Evolutionary conservation across 495 filamentous ascomycete species (phyloP), one percentile per base, ranked within the genome.

Genomic region (Penicillium simplicissimum): DNA sequence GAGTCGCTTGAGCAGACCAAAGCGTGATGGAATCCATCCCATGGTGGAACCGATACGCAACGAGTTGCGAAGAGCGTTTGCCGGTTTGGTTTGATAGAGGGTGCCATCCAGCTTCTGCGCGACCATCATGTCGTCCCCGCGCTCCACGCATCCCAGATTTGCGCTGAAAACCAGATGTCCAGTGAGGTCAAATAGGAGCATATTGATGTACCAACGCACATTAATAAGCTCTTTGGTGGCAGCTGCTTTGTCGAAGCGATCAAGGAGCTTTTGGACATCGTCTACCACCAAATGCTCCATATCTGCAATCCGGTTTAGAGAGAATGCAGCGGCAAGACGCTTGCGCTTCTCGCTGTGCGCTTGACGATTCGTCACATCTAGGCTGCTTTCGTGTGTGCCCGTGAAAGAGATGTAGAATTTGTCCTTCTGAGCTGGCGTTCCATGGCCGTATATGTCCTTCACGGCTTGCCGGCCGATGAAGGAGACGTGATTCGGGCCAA

Each of bases 351-450:
- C 25, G 25, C 25, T 28, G 25, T 28, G 25, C 25, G 25, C 25
- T 28, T 28, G 25, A 28, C 25, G 25, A 28, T 28, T 28, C 25
- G 25, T 28, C 45, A 48, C 23, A 25, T 48, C 45, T 48, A 48
- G 17, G 45, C 17, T 48, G 23, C 23, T 48, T 28, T 28, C 25
- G 25, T 28, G 25, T 28, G 25, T 48, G 45, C 45, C 17, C 23
- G 45, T 48, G 45, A 48, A 48, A 21, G 45, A 21, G 45, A 21
- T 25, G 45, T 48, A 48, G 45, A 48, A 48, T n/a, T n/a, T n/a
- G 23, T 48, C 45, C 45, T 48, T 48, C 23, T 48, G 45, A 19
- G 23, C 17, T 25, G 17, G 17, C 45, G 45, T 48, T 48, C n/a
- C 3, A 23, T 21, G 23, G n/a, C 45, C 45, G 23, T 48, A 48